Evolutionary conservation across 768 basidiomycete genomes (phyloP), one percentile per base, ranked within the genome.

Genomic region (Lactarius sp.): DNA sequence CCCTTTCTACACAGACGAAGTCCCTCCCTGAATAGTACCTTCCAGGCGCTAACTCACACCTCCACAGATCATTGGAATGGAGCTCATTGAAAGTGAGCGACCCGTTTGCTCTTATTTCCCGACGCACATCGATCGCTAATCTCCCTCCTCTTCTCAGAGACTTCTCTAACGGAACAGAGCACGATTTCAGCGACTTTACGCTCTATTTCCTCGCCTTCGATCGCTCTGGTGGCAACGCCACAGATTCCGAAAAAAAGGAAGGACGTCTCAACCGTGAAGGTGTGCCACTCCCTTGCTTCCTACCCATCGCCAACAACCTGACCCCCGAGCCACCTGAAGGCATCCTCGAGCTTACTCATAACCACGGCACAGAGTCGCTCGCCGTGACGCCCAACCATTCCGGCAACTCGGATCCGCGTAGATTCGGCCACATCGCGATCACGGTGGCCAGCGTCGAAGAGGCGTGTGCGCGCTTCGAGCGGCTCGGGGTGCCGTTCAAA

Each of bases 351-450:
- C 80, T 94, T 54, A 93, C 89, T 1, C 86, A 90, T 77, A 93
- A 94, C 78, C 91, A 94, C 73, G 92, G 94, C 60, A 92, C 92
- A 61, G 96, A 98, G 77, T 88, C 95, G 72, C 69, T 85, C 56
- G 75, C 75, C 66, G 94, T 94, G 79, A 73, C 85, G 69, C 94
- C 92, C 41, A 97, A 97, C 73, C 80, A 85, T 10, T 88, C 74
- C 70, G 96, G 96, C 1, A 99, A 99, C 76, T 73, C 82, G 4
- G 94, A 95, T 4, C 88, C 90, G 34, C 80, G 79, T 60, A 83
- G 86, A 6, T 95, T 94, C 71, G 93, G 94, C 0, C 95, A 97
- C 75, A 92, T 95, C 69, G 90, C 90, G 62, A 84, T 97, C 72
- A 79, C 86, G 5, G 91, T 94, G 39, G 87, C 88, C 66, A 81